These are phyloP conservation scores for Lasiodiplodia sp. DNA, from an alignment of 2,329 filamentous ascomycete genomes.

Conservation along the genomic window DNA sequence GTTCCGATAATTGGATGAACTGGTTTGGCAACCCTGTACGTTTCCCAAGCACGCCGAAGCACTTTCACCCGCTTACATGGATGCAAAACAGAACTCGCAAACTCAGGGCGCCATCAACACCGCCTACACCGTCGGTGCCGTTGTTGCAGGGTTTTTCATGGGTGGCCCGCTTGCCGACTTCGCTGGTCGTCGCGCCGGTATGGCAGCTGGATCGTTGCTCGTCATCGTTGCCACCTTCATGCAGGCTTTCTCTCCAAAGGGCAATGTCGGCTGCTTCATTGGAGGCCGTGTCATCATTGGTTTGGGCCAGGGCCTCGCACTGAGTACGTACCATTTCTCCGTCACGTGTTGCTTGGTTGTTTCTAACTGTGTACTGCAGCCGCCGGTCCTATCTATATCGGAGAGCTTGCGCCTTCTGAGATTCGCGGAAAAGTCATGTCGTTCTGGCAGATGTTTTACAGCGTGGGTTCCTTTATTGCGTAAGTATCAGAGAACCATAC, in stretches of 20 bases:
- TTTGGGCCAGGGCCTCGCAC: conserved; percentile 72
- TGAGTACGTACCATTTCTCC: conserved; percentile 54
- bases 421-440: conserved; percentile 74
- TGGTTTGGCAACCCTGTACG: conserved; percentile 64
- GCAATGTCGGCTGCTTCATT: conserved; percentile 71
- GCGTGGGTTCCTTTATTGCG: conserved; percentile 70
- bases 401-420: conserved; percentile 69
- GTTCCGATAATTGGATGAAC: conserved; percentile 69
- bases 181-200: conserved; percentile 69
- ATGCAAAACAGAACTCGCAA: conserved; percentile 40
- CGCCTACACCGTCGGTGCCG: conserved; percentile 74
- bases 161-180: conserved; percentile 70
- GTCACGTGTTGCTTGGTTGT: neutral
- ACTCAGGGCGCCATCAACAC: conserved; percentile 69
- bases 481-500: conserved; percentile 56
- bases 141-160: conserved; percentile 73
- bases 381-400: conserved; percentile 74
- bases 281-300: conserved; percentile 73
- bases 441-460: conserved; percentile 74
- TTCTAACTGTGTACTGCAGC: conserved; percentile 48
- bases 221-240: conserved; percentile 74
- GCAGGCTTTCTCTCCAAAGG: conserved; percentile 69
- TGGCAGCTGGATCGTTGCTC: conserved; percentile 69
- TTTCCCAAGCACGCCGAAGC: neutral
- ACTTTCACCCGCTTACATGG: neutral